Conservation (phyloP, 768 basidiomycete genomes). For the Mycena floridula region DNA sequence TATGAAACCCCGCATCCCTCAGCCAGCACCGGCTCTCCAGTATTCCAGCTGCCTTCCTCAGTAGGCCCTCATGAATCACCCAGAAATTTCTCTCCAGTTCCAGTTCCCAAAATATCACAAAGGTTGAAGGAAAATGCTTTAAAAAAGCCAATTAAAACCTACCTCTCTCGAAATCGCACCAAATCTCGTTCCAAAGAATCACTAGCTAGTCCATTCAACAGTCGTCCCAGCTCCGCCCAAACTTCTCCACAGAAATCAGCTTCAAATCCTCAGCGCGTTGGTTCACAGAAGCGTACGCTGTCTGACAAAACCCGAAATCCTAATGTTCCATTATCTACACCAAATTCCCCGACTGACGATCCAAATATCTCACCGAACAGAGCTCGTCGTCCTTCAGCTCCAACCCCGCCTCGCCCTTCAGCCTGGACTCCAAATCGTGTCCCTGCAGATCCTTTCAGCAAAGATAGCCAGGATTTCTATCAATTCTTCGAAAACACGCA, state of each 20-base stretch:
- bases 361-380: slow-evolving; percentile 5
- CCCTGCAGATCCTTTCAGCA: background rate
- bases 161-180: slow-evolving; percentile 1
- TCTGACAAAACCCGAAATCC: slow-evolving; percentile 21
- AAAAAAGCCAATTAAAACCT: no score
- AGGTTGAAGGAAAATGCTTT: slow-evolving; percentile 14
- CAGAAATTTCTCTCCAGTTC: slow-evolving; percentile 38
- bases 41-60: slow-evolving; percentile 16
- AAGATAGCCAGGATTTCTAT: background rate
- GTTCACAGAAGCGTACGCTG: slow-evolving; percentile 32
- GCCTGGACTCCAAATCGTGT: slow-evolving; percentile 6
- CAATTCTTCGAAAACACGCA: slow-evolving; percentile 2
- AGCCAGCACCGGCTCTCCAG: slow-evolving; percentile 19
- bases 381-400: slow-evolving; percentile 14
- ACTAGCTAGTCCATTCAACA: slow-evolving; percentile 42
- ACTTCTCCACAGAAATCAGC: slow-evolving; percentile 26
- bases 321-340: slow-evolving; percentile 7
- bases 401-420: slow-evolving; percentile 9
- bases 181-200: slow-evolving; percentile 8
- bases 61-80: slow-evolving; percentile 15
- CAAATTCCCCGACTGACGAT: slow-evolving; percentile 9
- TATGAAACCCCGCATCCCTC: slow-evolving; percentile 18
- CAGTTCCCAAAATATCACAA: slow-evolving; percentile 25
- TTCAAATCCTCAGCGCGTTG: slow-evolving; percentile 13
- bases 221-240: slow-evolving; percentile 34